These are phyloP conservation scores for Sphaerulina vaccinii DNA, from an alignment of 2,329 filamentous ascomycete genomes.

Conservation along the genomic window DNA sequence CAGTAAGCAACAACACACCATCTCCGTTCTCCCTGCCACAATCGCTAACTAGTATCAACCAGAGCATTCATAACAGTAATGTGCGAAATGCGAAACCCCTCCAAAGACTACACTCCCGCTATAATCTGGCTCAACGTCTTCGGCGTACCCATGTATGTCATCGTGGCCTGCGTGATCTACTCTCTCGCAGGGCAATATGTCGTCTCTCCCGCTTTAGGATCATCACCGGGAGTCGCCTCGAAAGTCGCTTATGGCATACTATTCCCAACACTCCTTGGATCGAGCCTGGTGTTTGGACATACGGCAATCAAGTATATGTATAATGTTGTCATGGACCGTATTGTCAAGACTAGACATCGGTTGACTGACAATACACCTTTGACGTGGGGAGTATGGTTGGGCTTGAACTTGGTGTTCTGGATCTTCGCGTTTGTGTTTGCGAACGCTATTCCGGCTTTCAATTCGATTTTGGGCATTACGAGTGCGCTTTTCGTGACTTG, in stretches of 20 bases:
- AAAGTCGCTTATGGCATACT: slow-evolving; percentile 54
- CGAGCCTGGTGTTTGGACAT: slow-evolving; percentile 52
- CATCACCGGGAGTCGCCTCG: slow-evolving; percentile 46
- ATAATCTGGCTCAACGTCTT: slow-evolving; percentile 45
- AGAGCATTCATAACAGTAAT: slow-evolving; percentile 66
- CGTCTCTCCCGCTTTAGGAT: slow-evolving; percentile 50
- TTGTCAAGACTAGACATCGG: slow-evolving; percentile 1
- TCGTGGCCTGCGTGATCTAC: slow-evolving; percentile 54
- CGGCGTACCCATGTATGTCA: slow-evolving; percentile 52
- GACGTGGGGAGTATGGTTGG: slow-evolving; percentile 51
- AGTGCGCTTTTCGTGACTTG: slow-evolving; percentile 53
- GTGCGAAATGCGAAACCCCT: slow-evolving; percentile 45
- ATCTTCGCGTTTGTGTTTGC: slow-evolving; percentile 46
- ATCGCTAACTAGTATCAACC: too few species aligned
- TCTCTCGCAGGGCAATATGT: slow-evolving; percentile 51
- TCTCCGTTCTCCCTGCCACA: too few species aligned
- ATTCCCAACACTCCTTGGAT: slow-evolving; percentile 53
- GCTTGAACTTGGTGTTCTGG: slow-evolving; percentile 49
- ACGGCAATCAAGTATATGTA: slow-evolving; percentile 55
- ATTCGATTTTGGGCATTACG: slow-evolving; percentile 53
- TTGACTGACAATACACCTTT: slow-evolving; percentile 43
- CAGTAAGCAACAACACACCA: slow-evolving; percentile 58
- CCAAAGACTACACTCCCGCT: slow-evolving; percentile 35
- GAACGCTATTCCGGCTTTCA: slow-evolving; percentile 55
- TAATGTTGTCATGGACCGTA: slow-evolving; percentile 45